These are phyloP conservation scores for Periconia macrospinosa DNA, from an alignment of 2,329 filamentous ascomycete genomes.

Conservation along the genomic window DNA sequence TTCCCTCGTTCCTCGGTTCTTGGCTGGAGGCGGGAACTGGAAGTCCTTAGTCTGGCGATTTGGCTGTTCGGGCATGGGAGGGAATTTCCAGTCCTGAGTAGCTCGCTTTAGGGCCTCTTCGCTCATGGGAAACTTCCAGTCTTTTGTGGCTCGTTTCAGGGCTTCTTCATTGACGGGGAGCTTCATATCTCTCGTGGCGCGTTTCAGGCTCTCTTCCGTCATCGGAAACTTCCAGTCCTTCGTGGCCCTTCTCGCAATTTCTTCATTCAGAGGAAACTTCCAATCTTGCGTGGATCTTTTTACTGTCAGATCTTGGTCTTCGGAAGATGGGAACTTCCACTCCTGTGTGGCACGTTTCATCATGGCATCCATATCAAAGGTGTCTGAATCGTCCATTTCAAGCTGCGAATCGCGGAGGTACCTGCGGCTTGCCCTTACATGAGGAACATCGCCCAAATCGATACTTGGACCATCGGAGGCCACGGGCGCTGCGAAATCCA, in stretches of 20 bases:
- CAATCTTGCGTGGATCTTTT: slow-evolving; percentile 53
- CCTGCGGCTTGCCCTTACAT: slow-evolving; percentile 58
- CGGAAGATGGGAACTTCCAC: slow-evolving; percentile 38
- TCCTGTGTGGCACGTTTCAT: slow-evolving; percentile 49
- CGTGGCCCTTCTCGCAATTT: slow-evolving; percentile 43
- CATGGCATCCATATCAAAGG: slow-evolving; percentile 23
- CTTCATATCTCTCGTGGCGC: slow-evolving; percentile 20
- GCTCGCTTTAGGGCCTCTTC: slow-evolving; percentile 33
- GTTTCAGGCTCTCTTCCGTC: slow-evolving; percentile 14
- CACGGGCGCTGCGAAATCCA: slow-evolving; percentile 55
- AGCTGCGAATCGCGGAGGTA: slow-evolving; percentile 48
- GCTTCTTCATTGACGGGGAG: slow-evolving; percentile 8
- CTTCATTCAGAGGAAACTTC: slow-evolving; percentile 47
- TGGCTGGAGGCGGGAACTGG: slow-evolving; percentile 33
- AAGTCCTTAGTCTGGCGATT: slow-evolving; percentile 36
- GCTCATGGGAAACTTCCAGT: slow-evolving; percentile 42
- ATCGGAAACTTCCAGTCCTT: slow-evolving; percentile 60
- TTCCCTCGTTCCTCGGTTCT: slow-evolving; percentile 48
- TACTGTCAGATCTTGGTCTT: slow-evolving; percentile 18
- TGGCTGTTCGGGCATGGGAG: slow-evolving; percentile 17
- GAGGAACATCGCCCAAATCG: slow-evolving; percentile 55
- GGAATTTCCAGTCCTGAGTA: slow-evolving; percentile 30
- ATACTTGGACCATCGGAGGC: slow-evolving; percentile 42
- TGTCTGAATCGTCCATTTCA: slow-evolving; percentile 39
- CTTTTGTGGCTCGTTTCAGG: slow-evolving; percentile 46